Evolutionary conservation across 306 rosid species (phyloP), one percentile per base, ranked within the genome.

Genomic region (Medicago truncatula): DNA sequence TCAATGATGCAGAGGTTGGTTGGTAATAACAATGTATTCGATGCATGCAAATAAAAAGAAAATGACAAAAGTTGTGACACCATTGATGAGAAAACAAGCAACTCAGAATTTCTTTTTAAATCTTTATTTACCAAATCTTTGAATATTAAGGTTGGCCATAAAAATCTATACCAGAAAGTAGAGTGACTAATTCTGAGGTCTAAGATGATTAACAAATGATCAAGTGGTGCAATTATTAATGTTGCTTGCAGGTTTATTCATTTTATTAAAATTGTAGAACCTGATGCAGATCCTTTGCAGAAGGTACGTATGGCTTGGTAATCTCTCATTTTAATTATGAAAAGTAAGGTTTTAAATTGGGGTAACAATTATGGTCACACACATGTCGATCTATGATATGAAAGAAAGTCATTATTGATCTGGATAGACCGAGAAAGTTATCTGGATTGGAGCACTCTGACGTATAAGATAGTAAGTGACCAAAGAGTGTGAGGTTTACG

Each of bases 21-120:
- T n/a, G 34, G 57, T 60, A 41, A 54, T 67, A 63, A 18, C 71
- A 77, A 18, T 67, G 52, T 47, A 54, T 18, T 12, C 8, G 21
- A 44, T 8, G 73, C 80, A 28, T 64, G 53, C 69, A 83, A 52
- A 67, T 76, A 76, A 77, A 39, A 58, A 85, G 86, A 83, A 70
- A 76, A 81, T 75, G 89, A 83, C 89, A 86, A 88, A 83, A 83
- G 75, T 50, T 68, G 82, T 86, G 83, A 86, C 81, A 66, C 16
- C 70, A 70, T 10, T 63, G 40, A 43, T 71, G 69, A 80, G 78
- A 17, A 59, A 50, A 77, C 71, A 3, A 67, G 61, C 59, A 67
- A 7, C 68, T 59, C 9, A 61, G 64, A 58, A 31, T 61, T 31
- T 12, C 20, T 34, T 60, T 60, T 34, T 7, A 25, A 3, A 31